phyloP scores from a whole-genome alignment of 495 filamentous ascomycete genomes.

The Staphylotrichum tortipilum region DNA sequence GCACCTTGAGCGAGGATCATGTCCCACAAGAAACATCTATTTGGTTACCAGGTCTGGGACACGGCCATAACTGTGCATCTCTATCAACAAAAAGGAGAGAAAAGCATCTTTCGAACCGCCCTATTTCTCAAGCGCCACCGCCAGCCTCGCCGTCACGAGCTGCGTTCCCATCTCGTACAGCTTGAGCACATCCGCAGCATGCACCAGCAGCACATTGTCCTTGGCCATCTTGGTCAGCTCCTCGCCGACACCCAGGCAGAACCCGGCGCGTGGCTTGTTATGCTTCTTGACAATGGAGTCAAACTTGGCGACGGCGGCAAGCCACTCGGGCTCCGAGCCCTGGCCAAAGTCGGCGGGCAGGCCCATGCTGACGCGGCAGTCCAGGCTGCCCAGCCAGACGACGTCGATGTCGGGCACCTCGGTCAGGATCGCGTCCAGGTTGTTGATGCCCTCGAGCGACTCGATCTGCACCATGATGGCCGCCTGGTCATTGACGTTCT shows the following conservation, averaged over 20 bases:
- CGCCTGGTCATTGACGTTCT: constrained; percentile 36
- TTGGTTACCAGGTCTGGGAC: too few species aligned
- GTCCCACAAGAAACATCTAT: too few species aligned
- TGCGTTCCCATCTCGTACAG: constrained; percentile 13
- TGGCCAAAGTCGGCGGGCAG: constrained; percentile 19
- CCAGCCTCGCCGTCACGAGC: constrained; percentile 12
- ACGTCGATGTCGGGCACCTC: constrained; percentile 35
- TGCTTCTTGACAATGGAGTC: constrained; percentile 32
- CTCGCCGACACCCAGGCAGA: constrained; percentile 19
- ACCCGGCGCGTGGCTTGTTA: constrained; percentile 27
- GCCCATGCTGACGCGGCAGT: constrained; percentile 35
- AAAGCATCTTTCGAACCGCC: too few species aligned
- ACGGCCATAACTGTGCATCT: too few species aligned
- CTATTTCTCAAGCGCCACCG: constrained; percentile 4
- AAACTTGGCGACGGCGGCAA: constrained; percentile 27
- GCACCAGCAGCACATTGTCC: constrained; percentile 20
- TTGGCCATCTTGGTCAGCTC: constrained; percentile 10
- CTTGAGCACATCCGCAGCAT: constrained; percentile 19
- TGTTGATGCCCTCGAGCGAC: constrained; percentile 43
- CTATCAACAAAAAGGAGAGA: too few species aligned
- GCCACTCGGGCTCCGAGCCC: constrained; percentile 32
- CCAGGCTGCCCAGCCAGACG: constrained; percentile 38
- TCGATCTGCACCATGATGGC: constrained; percentile 45
- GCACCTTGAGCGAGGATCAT: too few species aligned
- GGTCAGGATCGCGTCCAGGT: constrained; percentile 46